phyloP scores from a whole-genome alignment of 2,329 filamentous ascomycete genomes.

The Decorospora gaudefroyi region DNA sequence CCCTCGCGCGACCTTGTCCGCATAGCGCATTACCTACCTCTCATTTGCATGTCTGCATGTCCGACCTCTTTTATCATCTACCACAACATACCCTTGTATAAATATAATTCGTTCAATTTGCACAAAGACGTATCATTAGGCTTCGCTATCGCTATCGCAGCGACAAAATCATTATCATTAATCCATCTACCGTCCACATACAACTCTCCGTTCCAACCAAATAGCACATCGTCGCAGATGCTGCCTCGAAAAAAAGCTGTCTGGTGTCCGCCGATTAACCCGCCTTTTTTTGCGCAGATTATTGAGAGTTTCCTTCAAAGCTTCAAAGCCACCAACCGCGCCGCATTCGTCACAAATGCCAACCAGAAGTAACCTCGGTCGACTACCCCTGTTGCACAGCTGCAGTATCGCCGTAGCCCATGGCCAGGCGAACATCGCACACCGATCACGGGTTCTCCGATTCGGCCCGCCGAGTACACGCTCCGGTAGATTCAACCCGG shows the following conservation, averaged over 20 bases:
- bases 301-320: no score
- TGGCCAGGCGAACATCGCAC: no score
- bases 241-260: no score
- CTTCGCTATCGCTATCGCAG: no score
- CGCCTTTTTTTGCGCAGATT: no score
- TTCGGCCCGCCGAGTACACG: conserved; percentile 1
- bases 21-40: conserved; percentile 5
- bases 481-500: not conserved
- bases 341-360: no score
- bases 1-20: conserved; percentile 8
- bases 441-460: conserved; percentile 6
- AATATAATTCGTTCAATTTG: conserved; percentile 13
- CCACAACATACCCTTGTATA: conserved; percentile 20
- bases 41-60: conserved; percentile 1
- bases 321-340: no score
- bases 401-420: not conserved
- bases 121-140: not conserved
- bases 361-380: not conserved
- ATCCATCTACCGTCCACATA: no score
- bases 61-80: not conserved
- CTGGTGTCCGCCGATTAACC: no score
- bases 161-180: no score
- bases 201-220: no score
- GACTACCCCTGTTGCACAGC: not conserved
- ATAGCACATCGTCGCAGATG: no score